phyloP scores from a whole-genome alignment of 1,284 basidiomycete species.

The Trametes sp. region DNA sequence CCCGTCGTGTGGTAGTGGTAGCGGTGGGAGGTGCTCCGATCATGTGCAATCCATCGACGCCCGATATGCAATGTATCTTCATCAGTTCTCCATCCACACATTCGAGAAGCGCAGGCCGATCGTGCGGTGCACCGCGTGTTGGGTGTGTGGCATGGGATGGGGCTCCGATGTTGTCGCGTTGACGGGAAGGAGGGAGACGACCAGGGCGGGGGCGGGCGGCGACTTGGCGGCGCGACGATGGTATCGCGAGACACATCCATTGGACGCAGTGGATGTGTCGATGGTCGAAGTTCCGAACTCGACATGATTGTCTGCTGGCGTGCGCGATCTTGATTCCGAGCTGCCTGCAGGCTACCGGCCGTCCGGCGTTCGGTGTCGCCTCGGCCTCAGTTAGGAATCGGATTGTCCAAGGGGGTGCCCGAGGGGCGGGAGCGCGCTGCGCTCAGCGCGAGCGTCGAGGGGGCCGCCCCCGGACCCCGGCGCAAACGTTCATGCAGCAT shows the following conservation, averaged over 20 bases:
- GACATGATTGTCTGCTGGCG: background rate
- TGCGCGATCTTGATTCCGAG: background rate
- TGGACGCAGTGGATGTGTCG: background rate
- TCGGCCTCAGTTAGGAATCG: too few species aligned
- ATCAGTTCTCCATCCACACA: background rate
- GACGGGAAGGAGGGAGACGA: background rate
- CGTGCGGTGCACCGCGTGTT: background rate
- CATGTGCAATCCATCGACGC: background rate
- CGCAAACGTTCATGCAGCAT: background rate
- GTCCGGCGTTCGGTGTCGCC: background rate
- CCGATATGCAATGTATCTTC: conserved; percentile 2
- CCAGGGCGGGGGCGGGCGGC: background rate
- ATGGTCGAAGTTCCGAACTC: background rate
- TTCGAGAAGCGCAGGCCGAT: background rate
- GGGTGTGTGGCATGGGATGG: background rate
- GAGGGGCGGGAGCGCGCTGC: too few species aligned
- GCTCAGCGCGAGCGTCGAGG: too few species aligned
- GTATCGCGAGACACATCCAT: background rate
- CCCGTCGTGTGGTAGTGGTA: background rate
- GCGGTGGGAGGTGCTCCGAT: background rate
- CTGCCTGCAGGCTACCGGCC: conserved; percentile 11
- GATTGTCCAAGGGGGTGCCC: too few species aligned
- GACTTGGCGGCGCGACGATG: conserved; percentile 1
- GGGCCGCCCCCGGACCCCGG: too few species aligned
- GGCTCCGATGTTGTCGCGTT: background rate